A percentile compares a stretch with the other conserved stretches of the same genome.
These are phyloP conservation scores for Chytridium lagenaria DNA, from an alignment of 371 early-diverging fungal genomes.

Conservation along the genomic window DNA sequence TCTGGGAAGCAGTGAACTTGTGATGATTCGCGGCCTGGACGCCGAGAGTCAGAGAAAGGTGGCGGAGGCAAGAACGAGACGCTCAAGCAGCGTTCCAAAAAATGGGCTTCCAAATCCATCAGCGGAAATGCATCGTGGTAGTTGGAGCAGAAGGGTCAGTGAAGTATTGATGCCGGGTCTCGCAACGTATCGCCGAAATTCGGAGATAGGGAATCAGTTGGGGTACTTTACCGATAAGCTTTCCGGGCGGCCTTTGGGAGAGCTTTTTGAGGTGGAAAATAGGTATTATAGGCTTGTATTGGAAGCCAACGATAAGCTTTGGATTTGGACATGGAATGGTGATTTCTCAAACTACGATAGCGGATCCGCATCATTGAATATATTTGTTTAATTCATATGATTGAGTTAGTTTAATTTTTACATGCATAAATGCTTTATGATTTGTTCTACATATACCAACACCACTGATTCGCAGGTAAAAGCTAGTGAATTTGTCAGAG, in stretches of 20 bases:
- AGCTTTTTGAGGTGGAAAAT: constrained; percentile 5
- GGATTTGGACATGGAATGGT: background rate
- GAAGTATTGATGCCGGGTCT: background rate
- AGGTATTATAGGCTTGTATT: background rate
- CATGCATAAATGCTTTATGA: too few relatives aligned
- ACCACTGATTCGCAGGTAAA: too few relatives aligned
- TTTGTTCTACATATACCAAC: too few relatives aligned
- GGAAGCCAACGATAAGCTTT: background rate
- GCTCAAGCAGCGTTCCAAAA: background rate
- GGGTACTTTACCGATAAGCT: constrained; percentile 3
- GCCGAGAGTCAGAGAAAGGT: background rate
- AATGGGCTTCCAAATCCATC: background rate
- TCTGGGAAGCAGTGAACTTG: background rate
- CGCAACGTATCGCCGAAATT: background rate
- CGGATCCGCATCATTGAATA: too few relatives aligned
- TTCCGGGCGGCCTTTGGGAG: background rate
- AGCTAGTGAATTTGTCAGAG: too few relatives aligned
- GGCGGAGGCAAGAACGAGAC: background rate
- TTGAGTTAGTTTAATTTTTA: too few relatives aligned
- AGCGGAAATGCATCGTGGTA: background rate
- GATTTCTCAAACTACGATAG: background rate
- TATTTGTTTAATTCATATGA: too few relatives aligned
- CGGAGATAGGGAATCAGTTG: background rate
- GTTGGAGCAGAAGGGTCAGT: constrained; percentile 5
- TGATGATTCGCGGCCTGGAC: background rate